These are phyloP conservation scores for Clarireedia paspali DNA, from an alignment of 2,329 filamentous ascomycete species.

Conservation along the genomic window DNA sequence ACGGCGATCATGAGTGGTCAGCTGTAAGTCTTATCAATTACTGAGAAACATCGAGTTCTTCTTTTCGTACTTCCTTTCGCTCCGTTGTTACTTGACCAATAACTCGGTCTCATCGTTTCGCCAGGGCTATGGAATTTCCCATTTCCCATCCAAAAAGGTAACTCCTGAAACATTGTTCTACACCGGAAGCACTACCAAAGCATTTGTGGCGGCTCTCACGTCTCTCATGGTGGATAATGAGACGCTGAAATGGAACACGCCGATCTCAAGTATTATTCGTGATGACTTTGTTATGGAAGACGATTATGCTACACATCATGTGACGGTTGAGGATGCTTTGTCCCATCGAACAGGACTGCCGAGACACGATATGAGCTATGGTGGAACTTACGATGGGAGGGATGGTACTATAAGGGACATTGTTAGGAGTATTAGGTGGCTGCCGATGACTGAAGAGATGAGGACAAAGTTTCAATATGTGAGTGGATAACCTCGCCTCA, in stretches of 20 bases:
- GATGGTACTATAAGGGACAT: slow-evolving; percentile 27
- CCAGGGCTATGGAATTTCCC: slow-evolving; percentile 34
- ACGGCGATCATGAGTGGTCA: slow-evolving; percentile 35
- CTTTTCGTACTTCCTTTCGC: not conserved
- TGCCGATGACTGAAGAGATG: slow-evolving; percentile 38
- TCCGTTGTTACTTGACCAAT: not conserved
- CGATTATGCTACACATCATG: slow-evolving; percentile 37
- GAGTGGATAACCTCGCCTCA: not conserved
- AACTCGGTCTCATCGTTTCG: not conserved
- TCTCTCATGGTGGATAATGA: slow-evolving; percentile 42
- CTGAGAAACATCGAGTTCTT: not conserved
- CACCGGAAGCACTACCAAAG: slow-evolving; percentile 48
- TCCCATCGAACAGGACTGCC: slow-evolving; percentile 45
- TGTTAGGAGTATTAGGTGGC: slow-evolving; percentile 37
- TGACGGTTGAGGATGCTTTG: slow-evolving; percentile 47
- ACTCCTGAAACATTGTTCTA: slow-evolving; percentile 46
- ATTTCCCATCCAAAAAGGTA: slow-evolving; percentile 32
- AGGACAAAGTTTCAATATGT: slow-evolving; percentile 39
- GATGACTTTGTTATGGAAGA: slow-evolving; percentile 45
- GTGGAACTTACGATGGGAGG: slow-evolving; percentile 27
- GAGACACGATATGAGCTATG: slow-evolving; percentile 33
- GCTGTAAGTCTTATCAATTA: slow-evolving; percentile 29
- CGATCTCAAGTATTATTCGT: slow-evolving; percentile 38
- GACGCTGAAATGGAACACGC: slow-evolving; percentile 39
- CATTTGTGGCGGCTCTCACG: slow-evolving; percentile 43